Evolutionary conservation across 2,329 filamentous ascomycete species (phyloP), one percentile per base, ranked within the genome.

Genomic region (Fusarium fracticaudum): DNA sequence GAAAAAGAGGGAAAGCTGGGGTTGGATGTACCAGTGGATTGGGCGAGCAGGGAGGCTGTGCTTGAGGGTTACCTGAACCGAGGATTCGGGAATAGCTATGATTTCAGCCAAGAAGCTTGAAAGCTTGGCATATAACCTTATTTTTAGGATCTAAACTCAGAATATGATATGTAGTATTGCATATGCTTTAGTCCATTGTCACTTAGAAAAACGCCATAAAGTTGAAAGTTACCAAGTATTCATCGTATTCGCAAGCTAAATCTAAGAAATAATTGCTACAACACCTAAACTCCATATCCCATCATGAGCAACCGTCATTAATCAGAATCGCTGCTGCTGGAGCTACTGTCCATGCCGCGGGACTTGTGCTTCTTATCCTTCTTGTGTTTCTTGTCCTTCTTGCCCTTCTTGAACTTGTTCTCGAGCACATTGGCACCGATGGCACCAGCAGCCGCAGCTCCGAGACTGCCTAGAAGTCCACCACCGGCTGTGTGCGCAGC

Each of bases 61-160:
- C 63, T 85, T 61, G 78, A 80, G 45, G 80, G 81, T 1, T 91
- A 91, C 77, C 72, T 91, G 71, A 84, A 89, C 53, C 80, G 89
- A 62, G 87, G 84, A 2, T 91, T 89, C 77, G 90, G 89, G 0
- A 91, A 91, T 77, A 87, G 86, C 26, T 91, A 91, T 81, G 86
- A 91, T 77, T 91, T 91, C 75, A 81, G 87, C 63, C 89, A 91
- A 79, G 78, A 78, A 47, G 72, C 48, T 40, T 78, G 59, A 75
- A 57, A 45, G 67, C 61, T 74, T 72, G 69, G 65, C 67, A 41
- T n/a, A 50, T 40, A 38, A 61, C 45, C 61, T 71, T 71, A 50
- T 60, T 71, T 64, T 61, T 44, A 26, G 44, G 31, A 41, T 15
- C 10, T 20, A 17, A 35, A 53, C 29, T 29, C 22, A 31, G 22